Base-by-base conservation (phyloP, 306 rosid genomes). In the Dicorynia guianensis region DNA sequence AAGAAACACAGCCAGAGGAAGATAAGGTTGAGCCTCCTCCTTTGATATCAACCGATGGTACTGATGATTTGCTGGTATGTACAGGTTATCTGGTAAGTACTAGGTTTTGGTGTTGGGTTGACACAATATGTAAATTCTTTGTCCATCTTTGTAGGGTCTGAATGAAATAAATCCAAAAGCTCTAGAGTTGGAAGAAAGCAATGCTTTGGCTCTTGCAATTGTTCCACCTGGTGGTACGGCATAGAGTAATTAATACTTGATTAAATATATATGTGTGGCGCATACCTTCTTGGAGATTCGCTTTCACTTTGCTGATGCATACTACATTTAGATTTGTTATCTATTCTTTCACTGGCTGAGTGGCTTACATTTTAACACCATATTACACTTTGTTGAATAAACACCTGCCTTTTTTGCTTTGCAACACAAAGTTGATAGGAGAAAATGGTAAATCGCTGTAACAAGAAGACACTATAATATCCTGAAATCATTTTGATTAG, bases 121-220 rank as follows among this genome's bases (percentile, higher is more conserved):
- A 69, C 5, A 19, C 40, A 50, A 55, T 39, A 36, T 77, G 20
- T 38, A 34, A 56, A 5, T 7, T 62, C 34, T 20, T 15, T 35
- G 38, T 52, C 39, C 19, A 44, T 65, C 58, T 73, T 61, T 79
- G 76, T 71, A 95, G 99, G 96, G 98, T 80, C 85, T 95, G 56
- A 74, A 57, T 62, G 93, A 87, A 79, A 72, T 90, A 75, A 86
- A 90, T 86, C 91, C 97, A 35, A 89, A 58, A 84, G 86, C 87
- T 39, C 80, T 76, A 81, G 97, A 92, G 80, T 71, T 92, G 39
- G 99, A 95, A 79, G 93, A 95, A 61, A 74, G 70, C 76, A 92
- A 92, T 80, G 97, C 98, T 75, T 75, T 90, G 78, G 99, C 99
- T 13, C 93, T 95, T 35, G 99, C 99, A 18, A 92, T 95, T 64